Conservation (phyloP, 805 yeast species). For the Lipomyces mesembrius region DNA sequence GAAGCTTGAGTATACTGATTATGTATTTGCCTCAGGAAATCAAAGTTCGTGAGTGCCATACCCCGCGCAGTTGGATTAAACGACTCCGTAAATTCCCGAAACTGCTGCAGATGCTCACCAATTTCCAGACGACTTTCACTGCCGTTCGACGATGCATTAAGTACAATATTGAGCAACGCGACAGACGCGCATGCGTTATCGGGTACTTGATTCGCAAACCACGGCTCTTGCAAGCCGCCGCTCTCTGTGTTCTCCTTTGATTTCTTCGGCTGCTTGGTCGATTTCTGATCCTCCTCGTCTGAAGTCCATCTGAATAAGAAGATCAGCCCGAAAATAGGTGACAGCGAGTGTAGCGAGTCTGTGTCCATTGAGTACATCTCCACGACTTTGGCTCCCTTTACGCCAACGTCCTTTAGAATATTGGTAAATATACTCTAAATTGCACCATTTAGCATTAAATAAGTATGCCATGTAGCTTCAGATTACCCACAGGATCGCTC, state of each 20-base stretch:
- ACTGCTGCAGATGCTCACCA: slow-evolving; percentile 17
- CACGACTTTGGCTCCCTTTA: slow-evolving; percentile 19
- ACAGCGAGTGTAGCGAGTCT: slow-evolving; percentile 3
- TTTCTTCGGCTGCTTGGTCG: not conserved
- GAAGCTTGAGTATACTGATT: slow-evolving; percentile 26
- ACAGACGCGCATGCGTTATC: slow-evolving; percentile 33
- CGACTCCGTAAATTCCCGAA: slow-evolving; percentile 20
- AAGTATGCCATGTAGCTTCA: not conserved
- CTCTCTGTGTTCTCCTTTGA: not conserved
- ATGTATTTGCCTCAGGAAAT: slow-evolving; percentile 23
- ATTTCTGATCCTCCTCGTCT: slow-evolving; percentile 2
- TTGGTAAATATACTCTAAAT: slow-evolving; percentile 23
- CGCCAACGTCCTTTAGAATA: slow-evolving; percentile 25
- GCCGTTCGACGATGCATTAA: slow-evolving; percentile 12
- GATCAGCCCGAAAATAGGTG: slow-evolving; percentile 21
- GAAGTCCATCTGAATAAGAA: slow-evolving; percentile 30
- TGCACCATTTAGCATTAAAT: not conserved
- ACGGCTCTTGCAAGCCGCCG: slow-evolving; percentile 4
- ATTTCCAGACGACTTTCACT: slow-evolving; percentile 4
- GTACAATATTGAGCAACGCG: slow-evolving; percentile 28
- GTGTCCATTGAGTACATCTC: slow-evolving; percentile 30
- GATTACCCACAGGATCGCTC: slow-evolving; percentile 30
- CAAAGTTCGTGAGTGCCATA: slow-evolving; percentile 26
- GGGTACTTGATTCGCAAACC: slow-evolving; percentile 34
- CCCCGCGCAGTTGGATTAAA: slow-evolving; percentile 28